These are phyloP conservation scores for Hemisphaericaspora xylofermentans DNA, from an alignment of 1,139 yeast species.

Conservation along the genomic window DNA sequence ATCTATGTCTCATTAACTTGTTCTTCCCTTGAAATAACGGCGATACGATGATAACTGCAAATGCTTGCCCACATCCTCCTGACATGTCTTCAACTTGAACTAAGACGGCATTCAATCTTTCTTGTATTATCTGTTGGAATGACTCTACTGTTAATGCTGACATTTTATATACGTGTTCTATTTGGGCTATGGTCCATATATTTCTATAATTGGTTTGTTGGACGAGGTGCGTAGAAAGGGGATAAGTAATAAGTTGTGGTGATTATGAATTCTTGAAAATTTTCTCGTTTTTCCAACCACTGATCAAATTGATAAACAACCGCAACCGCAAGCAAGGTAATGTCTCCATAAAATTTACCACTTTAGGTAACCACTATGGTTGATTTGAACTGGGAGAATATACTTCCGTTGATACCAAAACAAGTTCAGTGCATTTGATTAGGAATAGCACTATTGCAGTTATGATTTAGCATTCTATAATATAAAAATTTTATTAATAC, in stretches of 20 bases:
- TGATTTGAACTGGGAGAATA: too few relatives aligned
- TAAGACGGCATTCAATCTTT: slow-evolving; percentile 50
- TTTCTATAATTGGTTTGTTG: too few relatives aligned
- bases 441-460: not conserved
- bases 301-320: not conserved
- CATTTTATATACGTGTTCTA: slow-evolving; percentile 20
- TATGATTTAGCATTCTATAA: not conserved
- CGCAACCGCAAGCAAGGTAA: not conserved
- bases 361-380: too few relatives aligned
- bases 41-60: slow-evolving; percentile 83
- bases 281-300: not conserved
- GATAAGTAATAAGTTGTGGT: not conserved
- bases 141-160: slow-evolving; percentile 43
- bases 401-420: too few relatives aligned
- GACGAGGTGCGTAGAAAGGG: not conserved
- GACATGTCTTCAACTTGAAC: slow-evolving; percentile 72
- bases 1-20: slow-evolving; percentile 79
- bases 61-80: slow-evolving; percentile 88
- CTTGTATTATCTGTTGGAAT: slow-evolving; percentile 46
- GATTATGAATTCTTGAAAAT: too few relatives aligned
- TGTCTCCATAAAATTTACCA: too few relatives aligned
- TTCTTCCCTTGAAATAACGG: slow-evolving; percentile 71
- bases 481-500: not conserved
- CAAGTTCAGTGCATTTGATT: too few relatives aligned
- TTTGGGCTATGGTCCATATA: too few relatives aligned